Conservation (phyloP, 192 early-diverging fungal genomes). For the Rhizophagus clarus region DNA sequence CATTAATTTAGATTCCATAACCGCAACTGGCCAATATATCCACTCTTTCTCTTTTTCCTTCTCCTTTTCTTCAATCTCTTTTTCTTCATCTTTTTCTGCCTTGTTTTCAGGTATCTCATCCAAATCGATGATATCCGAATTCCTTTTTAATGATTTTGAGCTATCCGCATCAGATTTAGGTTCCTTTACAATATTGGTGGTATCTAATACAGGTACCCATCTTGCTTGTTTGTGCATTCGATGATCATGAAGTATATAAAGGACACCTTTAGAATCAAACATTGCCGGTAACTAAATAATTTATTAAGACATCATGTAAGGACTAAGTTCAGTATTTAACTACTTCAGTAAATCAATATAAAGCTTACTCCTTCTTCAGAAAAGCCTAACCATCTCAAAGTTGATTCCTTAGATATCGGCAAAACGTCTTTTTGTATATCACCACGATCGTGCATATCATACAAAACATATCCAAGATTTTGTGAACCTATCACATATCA, state of each 20-base stretch:
- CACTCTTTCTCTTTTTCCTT: conserved; percentile 38
- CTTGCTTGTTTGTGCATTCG: conserved; percentile 60
- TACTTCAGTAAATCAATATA: neutral
- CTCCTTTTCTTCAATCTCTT: neutral
- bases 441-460: conserved; percentile 56
- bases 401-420: conserved; percentile 62
- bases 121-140: neutral
- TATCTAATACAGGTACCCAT: conserved; percentile 89
- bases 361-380: conserved; percentile 67
- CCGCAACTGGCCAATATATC: conserved; percentile 84
- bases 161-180: neutral
- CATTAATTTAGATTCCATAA: conserved; percentile 69
- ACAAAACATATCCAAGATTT: conserved; percentile 65
- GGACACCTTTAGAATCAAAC: conserved; percentile 80
- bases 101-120: neutral
- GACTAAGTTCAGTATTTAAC: neutral
- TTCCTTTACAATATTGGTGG: conserved; percentile 12
- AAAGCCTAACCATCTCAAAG: conserved; percentile 84
- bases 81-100: neutral
- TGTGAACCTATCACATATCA: conserved; percentile 37
- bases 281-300: conserved; percentile 62
- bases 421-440: conserved; percentile 61
- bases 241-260: conserved; percentile 72
- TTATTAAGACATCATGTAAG: conserved; percentile 13
- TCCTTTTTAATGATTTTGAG: neutral